Evolutionary conservation across 352 stramenopile species (phyloP).

Genomic region (Pythium monospermum): DNA sequence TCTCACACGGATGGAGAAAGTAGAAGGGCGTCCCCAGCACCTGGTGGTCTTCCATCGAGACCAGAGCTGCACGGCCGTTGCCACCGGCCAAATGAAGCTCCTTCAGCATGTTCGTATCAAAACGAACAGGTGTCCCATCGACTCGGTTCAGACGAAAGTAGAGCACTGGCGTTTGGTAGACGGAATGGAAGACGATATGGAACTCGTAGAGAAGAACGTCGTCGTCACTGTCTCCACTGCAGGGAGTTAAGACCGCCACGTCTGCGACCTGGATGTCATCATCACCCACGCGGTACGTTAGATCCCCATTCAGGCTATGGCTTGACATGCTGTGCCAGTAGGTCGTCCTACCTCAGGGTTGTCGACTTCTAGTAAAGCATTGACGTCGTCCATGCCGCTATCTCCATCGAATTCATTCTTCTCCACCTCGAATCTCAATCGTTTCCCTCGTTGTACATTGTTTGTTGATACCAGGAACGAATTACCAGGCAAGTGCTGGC

Average conservation of each 20-base stretch:
- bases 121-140: conserved; percentile 33
- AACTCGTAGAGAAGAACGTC: conserved; percentile 58
- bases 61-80: conserved; percentile 26
- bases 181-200: conserved; percentile 77
- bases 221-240: not conserved
- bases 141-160: conserved; percentile 49
- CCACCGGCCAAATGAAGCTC: conserved; percentile 33
- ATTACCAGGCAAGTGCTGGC: conserved; percentile 56
- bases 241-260: no score
- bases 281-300: no score
- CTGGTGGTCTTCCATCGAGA: conserved; percentile 67
- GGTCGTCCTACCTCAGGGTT: conserved; percentile 3
- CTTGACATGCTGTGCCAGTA: no score
- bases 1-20: conserved; percentile 80
- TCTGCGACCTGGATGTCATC: no score
- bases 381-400: conserved; percentile 7
- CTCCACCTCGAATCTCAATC: not conserved
- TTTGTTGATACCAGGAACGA: conserved; percentile 58
- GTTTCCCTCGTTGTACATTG: conserved; percentile 31
- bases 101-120: not conserved
- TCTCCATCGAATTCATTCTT: not conserved
- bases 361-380: conserved; percentile 12
- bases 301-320: no score
- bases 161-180: conserved; percentile 70
- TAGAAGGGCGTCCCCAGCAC: conserved; percentile 63